Percentiles rank a stretch among this genome's conserved stretches.
Conservation (phyloP, 176 grass and related monocot species). For the Zizania latifolia region DNA sequence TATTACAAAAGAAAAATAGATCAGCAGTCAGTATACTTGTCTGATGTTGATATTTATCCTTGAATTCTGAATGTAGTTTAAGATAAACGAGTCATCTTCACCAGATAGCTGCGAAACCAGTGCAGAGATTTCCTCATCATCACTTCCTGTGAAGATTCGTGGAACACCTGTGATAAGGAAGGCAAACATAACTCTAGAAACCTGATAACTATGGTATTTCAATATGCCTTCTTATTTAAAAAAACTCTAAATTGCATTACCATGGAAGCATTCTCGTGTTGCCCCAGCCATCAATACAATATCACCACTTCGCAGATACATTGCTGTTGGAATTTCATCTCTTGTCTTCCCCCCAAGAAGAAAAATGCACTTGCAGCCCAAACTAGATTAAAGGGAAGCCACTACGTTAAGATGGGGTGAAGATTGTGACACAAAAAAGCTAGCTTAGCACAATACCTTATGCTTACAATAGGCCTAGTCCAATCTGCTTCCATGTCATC, state of each 20-base stretch:
- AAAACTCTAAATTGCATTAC: slow-evolving; percentile 35
- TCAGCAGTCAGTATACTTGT: slow-evolving; percentile 48
- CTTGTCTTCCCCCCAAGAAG: slow-evolving; percentile 81
- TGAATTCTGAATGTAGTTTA: slow-evolving; percentile 64
- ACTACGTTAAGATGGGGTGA: not conserved
- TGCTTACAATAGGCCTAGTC: slow-evolving; percentile 90
- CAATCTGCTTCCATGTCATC: slow-evolving; percentile 98
- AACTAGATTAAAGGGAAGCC: slow-evolving; percentile 28
- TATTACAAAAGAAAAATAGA: not conserved
- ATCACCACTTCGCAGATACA: slow-evolving; percentile 72
- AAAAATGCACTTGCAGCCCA: slow-evolving; percentile 86
- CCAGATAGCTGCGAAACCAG: slow-evolving; percentile 44
- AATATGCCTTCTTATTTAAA: not conserved
- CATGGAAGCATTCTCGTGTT: slow-evolving; percentile 84
- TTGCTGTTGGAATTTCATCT: slow-evolving; percentile 66
- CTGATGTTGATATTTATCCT: slow-evolving; percentile 92
- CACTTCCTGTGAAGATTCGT: slow-evolving; percentile 59
- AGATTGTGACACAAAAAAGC: not conserved
- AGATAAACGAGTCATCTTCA: slow-evolving; percentile 43
- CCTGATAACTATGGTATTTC: not conserved
- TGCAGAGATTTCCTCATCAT: slow-evolving; percentile 45
- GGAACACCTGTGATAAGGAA: slow-evolving; percentile 42
- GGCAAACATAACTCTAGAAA: not conserved
- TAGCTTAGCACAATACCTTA: slow-evolving; percentile 46
- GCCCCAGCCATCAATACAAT: slow-evolving; percentile 77